Evolutionary conservation across 176 grass and related monocot species (phyloP), one percentile per base, ranked within the genome.

Genomic region (Zea luxurians): DNA sequence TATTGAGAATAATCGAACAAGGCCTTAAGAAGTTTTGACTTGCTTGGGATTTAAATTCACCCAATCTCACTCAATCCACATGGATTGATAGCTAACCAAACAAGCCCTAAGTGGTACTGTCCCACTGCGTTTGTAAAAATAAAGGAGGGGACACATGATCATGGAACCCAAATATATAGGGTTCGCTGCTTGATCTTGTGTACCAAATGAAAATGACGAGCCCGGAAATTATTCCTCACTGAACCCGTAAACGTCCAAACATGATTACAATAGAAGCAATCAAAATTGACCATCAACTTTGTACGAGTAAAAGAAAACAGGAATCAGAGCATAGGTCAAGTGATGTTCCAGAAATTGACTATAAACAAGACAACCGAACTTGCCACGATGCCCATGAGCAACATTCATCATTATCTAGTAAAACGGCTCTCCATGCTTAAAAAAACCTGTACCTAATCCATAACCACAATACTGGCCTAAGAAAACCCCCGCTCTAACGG

Each of bases 211-310:
- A 12, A 35, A 35, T 9, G n/a, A 2, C 13, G 7, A 58, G 13
- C 6, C 17, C 50, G 1, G 2, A 38, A 38, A 65, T 4, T 48
- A 34, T n/a, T 74, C 17, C 3, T 16, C 49, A 6, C 2, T 4
- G 15, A 71, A 48, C 10, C 27, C 4, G 7, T 7, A 53, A 42
- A 43, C 5, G 13, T 4, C 13, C 38, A 75, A 9, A 20, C 12
- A 71, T 6, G 17, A 10, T 8, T 10, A 74, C 8, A 36, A 59
- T 59, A 59, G n/a, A 68, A 57, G 13, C 40, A 62, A 34, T n/a
- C 49, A 82, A 82, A 87, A 82, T 60, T 77, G 47, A 67, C 61
- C 37, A 83, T 43, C n/a, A 78, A 76, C 13, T 87, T 45, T 83
- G 63, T 80, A 88, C 76, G 27, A 27, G 27, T 27, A 35, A 35